These are phyloP conservation scores for Penicillium daleae DNA, from an alignment of 495 filamentous ascomycete species.

Conservation along the genomic window DNA sequence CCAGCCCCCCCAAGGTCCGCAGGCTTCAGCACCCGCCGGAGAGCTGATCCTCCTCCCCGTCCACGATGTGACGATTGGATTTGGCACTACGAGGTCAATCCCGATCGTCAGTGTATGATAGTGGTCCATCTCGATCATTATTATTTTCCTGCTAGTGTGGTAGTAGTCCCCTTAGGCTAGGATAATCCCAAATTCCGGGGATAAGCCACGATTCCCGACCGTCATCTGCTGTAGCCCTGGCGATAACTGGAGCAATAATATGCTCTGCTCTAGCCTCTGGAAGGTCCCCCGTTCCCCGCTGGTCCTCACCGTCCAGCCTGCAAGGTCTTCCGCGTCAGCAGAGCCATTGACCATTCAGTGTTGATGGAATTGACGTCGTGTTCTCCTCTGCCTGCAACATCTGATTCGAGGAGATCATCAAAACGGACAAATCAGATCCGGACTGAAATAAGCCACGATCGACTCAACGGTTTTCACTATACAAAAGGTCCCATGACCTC, in stretches of 20 bases:
- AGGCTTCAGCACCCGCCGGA: slow-evolving; percentile 2
- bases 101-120: slow-evolving; percentile 1
- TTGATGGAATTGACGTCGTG: not conserved
- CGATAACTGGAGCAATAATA: too few relatives aligned
- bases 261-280: too few relatives aligned
- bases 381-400: not conserved
- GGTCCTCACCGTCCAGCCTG: not conserved
- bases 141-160: too few relatives aligned
- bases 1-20: not conserved
- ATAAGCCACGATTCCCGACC: not conserved
- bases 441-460: slow-evolving; percentile 12
- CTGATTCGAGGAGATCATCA: slow-evolving; percentile 6
- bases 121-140: too few relatives aligned
- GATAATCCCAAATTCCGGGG: not conserved
- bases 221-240: not conserved
- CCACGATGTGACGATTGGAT: not conserved
- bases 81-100: not conserved
- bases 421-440: slow-evolving; percentile 12
- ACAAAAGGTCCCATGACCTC: not conserved
- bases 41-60: slow-evolving; percentile 7
- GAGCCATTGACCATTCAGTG: not conserved
- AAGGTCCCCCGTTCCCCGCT: slow-evolving; percentile 1
- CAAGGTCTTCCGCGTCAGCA: not conserved
- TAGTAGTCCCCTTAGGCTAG: not conserved
- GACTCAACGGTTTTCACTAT: slow-evolving; percentile 5